Base-by-base conservation (phyloP, 2,329 filamentous ascomycete species). In the Fusarium austroafricanum region DNA sequence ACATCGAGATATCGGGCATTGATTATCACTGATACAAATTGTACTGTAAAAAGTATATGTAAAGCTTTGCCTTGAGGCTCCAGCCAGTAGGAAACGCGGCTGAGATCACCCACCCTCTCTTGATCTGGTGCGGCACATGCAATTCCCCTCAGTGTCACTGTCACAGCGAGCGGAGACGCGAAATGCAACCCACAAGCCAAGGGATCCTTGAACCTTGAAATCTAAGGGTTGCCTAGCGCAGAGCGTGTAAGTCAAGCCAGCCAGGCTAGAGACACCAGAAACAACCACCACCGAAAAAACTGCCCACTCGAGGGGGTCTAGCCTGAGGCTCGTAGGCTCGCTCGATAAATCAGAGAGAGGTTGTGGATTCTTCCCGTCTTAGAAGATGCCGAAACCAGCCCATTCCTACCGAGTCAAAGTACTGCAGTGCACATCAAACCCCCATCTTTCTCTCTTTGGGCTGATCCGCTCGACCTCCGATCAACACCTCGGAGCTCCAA, bases 21-120 rank as follows among this genome's bases (percentile, higher is more conserved):
- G 33, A 35, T n/a, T 54, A 46, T 55, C 29, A 40, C 11, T 23
- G 21, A 23, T 23, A 23, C 21, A 10, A 43, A 69, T 61, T 38
- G 61, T 65, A 58, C 44, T 70, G 69, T 71, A 70, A 72, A 71
- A 71, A 70, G 54, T 71, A 61, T 68, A 71, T 72, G 69, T 71
- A n/a, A n/a, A n/a, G n/a, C 69, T 52, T 71, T 37, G 18, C 51
- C 45, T 63, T 45, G 26, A 50, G 26, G 33, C 26, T n/a, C 42
- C 14, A 40, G 31, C 70, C 70, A 71, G 63, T 72, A 33, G 44
- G 40, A 68, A 37, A 15, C 26, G 37, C 39, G 43, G 52, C 31
- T 46, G 44, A 59, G 45, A 65, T 65, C 53, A 47, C 45, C 45
- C 44, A 50, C 64, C 59, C 64, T 65, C 64, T 64, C 64, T n/a